phyloP scores from a whole-genome alignment of 1,139 yeast species.

The Debaryomyces sp. region DNA sequence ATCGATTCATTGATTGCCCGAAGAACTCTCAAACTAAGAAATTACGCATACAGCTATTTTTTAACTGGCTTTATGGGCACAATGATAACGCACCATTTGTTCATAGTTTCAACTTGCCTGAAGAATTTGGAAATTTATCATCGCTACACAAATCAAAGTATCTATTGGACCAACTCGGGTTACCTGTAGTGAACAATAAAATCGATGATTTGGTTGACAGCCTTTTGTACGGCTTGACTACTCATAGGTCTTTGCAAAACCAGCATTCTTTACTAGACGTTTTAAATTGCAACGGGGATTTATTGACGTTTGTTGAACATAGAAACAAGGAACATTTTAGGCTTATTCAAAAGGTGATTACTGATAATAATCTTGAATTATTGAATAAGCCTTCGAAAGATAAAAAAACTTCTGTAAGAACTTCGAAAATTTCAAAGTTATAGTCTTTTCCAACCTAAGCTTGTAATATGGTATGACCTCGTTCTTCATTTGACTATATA shows the following conservation, averaged over 20 bases:
- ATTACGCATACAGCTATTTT: conserved; percentile 24
- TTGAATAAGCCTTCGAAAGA: neutral
- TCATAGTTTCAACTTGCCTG: conserved; percentile 8
- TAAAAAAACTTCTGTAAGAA: neutral
- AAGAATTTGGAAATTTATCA: conserved; percentile 6
- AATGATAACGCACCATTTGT: conserved; percentile 8
- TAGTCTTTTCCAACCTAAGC: too few relatives aligned
- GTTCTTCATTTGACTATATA: too few relatives aligned
- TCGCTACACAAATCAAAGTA: conserved; percentile 9
- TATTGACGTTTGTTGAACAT: conserved; percentile 14
- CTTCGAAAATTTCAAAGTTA: neutral
- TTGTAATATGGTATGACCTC: too few relatives aligned
- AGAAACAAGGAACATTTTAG: conserved; percentile 14
- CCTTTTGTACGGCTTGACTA: conserved; percentile 36
- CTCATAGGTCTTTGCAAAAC: conserved; percentile 25
- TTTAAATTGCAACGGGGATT: conserved; percentile 11
- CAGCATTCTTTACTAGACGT: conserved; percentile 10
- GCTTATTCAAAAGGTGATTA: conserved; percentile 14
- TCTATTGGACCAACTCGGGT: conserved; percentile 1
- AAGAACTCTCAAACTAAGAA: conserved; percentile 23
- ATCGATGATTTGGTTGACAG: conserved; percentile 46
- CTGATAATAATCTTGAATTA: conserved; percentile 12
- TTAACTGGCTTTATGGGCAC: conserved; percentile 15
- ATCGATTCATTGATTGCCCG: conserved; percentile 28
- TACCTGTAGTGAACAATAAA: conserved; percentile 20